Conservation (phyloP, 2,329 filamentous ascomycete genomes). For the Aspergillus ustus region DNA sequence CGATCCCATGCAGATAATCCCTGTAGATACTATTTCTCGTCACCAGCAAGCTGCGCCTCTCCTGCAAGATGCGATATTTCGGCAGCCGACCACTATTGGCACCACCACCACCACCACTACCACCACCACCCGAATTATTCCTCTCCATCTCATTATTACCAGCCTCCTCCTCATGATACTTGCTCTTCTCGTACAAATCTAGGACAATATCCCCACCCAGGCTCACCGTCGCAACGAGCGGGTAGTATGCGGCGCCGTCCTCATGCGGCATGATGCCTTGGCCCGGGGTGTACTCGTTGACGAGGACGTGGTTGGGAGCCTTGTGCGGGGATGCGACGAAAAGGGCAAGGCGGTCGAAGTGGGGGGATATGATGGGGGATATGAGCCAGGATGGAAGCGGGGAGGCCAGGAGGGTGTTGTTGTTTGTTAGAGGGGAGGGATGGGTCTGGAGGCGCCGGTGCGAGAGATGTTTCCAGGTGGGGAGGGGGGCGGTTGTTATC, state of each 20-base stretch:
- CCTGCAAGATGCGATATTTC: constrained; percentile 73
- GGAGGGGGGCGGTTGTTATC: constrained; percentile 66
- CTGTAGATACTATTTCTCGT: constrained; percentile 60
- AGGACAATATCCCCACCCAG: constrained; percentile 78
- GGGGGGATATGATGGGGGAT: constrained; percentile 66
- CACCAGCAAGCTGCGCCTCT: constrained; percentile 73
- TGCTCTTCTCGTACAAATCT: constrained; percentile 69
- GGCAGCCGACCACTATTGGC: constrained; percentile 27
- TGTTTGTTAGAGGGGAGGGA: constrained; percentile 79
- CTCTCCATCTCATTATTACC: constrained; percentile 3
- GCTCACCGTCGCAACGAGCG: constrained; percentile 88
- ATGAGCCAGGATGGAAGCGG: constrained; percentile 75
- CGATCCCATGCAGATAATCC: constrained; percentile 65
- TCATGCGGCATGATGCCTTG: constrained; percentile 98
- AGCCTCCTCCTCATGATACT: constrained; percentile 13
- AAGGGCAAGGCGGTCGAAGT: constrained; percentile 53
- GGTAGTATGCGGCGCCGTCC: constrained; percentile 85
- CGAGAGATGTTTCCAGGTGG: constrained; percentile 84
- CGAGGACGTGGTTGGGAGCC: constrained; percentile 84
- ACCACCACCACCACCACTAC: not conserved
- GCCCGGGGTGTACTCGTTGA: constrained; percentile 88
- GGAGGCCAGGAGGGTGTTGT: constrained; percentile 73
- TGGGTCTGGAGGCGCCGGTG: constrained; percentile 89
- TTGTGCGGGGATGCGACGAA: constrained; percentile 71
- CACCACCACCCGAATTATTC: constrained; percentile 10